phyloP scores from a whole-genome alignment of 352 stramenopile genomes.

The Pythium grandisporangium region DNA sequence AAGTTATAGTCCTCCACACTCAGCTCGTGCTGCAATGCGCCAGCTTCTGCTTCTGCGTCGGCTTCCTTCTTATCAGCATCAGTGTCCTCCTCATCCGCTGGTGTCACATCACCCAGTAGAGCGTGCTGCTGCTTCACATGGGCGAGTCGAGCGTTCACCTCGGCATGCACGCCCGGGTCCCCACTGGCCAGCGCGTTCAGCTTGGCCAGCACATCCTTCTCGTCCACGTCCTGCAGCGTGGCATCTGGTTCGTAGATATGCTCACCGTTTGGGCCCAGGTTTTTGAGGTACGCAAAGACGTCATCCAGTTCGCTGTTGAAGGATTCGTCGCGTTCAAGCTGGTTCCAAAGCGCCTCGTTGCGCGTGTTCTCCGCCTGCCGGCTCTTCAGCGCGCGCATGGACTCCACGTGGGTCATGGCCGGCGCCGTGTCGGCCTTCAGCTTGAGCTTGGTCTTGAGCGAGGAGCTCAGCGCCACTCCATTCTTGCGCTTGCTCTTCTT shows the following conservation, averaged over 20 bases:
- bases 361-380: slow-evolving; percentile 21
- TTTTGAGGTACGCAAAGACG: slow-evolving; percentile 63
- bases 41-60: no score
- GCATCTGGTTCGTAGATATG: slow-evolving; percentile 63
- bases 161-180: slow-evolving; percentile 29
- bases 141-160: slow-evolving; percentile 18
- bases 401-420: slow-evolving; percentile 47
- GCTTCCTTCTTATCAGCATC: slow-evolving; percentile 2
- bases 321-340: slow-evolving; percentile 47
- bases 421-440: slow-evolving; percentile 47
- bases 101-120: no score
- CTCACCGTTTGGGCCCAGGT: slow-evolving; percentile 42
- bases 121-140: no score
- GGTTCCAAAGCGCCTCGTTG: slow-evolving; percentile 42
- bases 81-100: slow-evolving; percentile 14
- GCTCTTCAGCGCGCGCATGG: slow-evolving; percentile 32
- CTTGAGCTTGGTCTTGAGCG: slow-evolving; percentile 73
- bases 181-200: slow-evolving; percentile 51
- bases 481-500: slow-evolving; percentile 37
- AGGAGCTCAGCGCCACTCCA: no score
- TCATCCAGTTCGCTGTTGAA: slow-evolving; percentile 56
- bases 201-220: slow-evolving; percentile 49
- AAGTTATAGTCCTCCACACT: slow-evolving; percentile 71
- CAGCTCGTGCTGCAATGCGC: slow-evolving; percentile 17
- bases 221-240: slow-evolving; percentile 50